Evolutionary conservation across 2,329 filamentous ascomycete genomes (phyloP).

Genomic region (Trichoderma koningiopsis): DNA sequence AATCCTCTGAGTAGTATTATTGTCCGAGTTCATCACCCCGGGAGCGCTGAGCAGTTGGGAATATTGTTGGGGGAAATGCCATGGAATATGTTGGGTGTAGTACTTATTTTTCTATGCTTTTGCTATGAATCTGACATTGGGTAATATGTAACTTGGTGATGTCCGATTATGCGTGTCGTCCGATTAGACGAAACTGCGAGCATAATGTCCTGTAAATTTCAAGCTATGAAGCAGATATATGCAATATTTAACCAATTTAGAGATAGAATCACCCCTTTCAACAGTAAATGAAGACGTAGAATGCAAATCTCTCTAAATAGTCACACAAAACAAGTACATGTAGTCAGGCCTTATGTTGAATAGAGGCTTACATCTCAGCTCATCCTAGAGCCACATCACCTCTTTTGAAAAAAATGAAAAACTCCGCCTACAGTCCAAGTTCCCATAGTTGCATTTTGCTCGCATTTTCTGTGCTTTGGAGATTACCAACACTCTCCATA

Average conservation of each 20-base stretch:
- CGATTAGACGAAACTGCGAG: not conserved
- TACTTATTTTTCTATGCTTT: not conserved
- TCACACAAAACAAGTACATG: not conserved
- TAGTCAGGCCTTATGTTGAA: not conserved
- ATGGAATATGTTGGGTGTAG: not conserved
- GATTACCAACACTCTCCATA: constrained; percentile 38
- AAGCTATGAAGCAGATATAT: not conserved
- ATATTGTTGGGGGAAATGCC: not conserved
- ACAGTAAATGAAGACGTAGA: not conserved
- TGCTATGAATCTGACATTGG: not conserved
- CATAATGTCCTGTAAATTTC: not conserved
- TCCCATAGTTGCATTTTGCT: not conserved
- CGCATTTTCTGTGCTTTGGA: not conserved
- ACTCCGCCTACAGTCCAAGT: not conserved
- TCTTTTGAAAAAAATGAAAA: not conserved
- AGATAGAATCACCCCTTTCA: not conserved
- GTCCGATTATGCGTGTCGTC: not conserved
- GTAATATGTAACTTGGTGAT: not conserved
- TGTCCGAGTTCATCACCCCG: not conserved
- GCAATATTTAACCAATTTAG: not conserved
- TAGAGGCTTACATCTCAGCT: not conserved
- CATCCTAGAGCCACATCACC: not conserved
- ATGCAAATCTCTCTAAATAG: not conserved
- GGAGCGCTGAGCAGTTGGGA: not conserved
- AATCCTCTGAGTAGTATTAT: not conserved